These are phyloP conservation scores for Pseudogymnoascus sp. DNA, from an alignment of 2,329 filamentous ascomycete species.

Conservation along the genomic window DNA sequence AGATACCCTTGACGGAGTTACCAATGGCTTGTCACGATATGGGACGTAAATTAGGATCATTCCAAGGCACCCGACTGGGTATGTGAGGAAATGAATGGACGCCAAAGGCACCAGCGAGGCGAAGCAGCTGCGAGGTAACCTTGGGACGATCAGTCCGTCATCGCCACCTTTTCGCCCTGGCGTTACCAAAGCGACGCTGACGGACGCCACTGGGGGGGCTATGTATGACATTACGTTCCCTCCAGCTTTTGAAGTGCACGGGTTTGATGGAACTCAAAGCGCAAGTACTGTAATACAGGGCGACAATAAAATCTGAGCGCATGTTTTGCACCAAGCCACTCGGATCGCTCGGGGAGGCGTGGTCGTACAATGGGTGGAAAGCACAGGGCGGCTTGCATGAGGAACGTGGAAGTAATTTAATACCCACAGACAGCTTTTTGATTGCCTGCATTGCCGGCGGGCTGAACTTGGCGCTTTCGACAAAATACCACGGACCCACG, in stretches of 20 bases:
- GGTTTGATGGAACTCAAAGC: background rate
- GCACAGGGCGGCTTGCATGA: background rate
- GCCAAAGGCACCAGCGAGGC: background rate
- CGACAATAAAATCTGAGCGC: background rate
- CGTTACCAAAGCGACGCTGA: background rate
- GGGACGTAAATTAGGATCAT: background rate
- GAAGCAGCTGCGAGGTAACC: background rate
- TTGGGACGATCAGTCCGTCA: constrained; percentile 6
- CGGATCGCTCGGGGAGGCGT: background rate
- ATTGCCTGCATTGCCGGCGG: constrained; percentile 5
- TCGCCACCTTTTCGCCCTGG: background rate
- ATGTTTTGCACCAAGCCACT: background rate
- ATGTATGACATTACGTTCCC: background rate
- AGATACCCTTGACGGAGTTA: background rate
- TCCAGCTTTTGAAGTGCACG: background rate
- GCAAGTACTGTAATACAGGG: background rate
- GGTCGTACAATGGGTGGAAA: background rate
- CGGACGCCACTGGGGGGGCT: background rate
- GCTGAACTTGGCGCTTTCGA: background rate
- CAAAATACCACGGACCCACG: background rate
- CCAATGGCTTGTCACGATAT: background rate
- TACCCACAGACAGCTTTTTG: constrained; percentile 2
- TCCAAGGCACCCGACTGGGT: constrained; percentile 1
- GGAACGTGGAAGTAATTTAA: background rate
- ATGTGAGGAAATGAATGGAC: background rate